phyloP scores from a whole-genome alignment of 2,329 filamentous ascomycete species.

The Paecilomyces dactylethromorphus region DNA sequence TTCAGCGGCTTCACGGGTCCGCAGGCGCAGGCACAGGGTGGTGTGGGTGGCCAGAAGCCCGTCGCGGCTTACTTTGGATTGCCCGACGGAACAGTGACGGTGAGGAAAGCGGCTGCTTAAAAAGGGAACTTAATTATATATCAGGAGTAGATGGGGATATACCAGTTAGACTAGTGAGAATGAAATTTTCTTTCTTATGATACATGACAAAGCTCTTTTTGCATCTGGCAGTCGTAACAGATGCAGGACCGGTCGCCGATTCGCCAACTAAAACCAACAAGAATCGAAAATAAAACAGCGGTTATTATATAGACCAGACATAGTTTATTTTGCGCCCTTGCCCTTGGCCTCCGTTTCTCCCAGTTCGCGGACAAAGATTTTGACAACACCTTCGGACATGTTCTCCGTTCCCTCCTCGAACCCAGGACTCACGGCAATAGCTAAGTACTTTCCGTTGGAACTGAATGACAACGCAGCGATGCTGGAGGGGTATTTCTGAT shows the following conservation, averaged over 20 bases:
- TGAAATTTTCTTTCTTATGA: neutral
- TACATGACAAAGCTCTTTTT: neutral
- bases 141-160: neutral
- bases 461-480: conserved; percentile 74
- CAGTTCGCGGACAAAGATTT: conserved; percentile 75
- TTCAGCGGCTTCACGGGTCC: conserved; percentile 78
- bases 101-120: conserved; percentile 37
- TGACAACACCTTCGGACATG: conserved; percentile 62
- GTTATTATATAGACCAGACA: neutral
- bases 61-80: conserved; percentile 93
- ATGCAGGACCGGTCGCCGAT: neutral
- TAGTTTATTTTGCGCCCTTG: conserved; percentile 61
- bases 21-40: conserved; percentile 56
- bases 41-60: conserved; percentile 75
- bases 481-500: conserved; percentile 74
- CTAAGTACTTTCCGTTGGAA: conserved; percentile 67
- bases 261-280: neutral
- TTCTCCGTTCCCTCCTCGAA: conserved; percentile 86
- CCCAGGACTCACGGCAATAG: conserved; percentile 74
- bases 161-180: neutral
- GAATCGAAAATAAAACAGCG: neutral
- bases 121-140: neutral
- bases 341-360: conserved; percentile 82
- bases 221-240: neutral
- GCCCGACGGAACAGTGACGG: conserved; percentile 63